phyloP scores from a whole-genome alignment of 2,329 filamentous ascomycete species.

The Xylariaceae sp. region DNA sequence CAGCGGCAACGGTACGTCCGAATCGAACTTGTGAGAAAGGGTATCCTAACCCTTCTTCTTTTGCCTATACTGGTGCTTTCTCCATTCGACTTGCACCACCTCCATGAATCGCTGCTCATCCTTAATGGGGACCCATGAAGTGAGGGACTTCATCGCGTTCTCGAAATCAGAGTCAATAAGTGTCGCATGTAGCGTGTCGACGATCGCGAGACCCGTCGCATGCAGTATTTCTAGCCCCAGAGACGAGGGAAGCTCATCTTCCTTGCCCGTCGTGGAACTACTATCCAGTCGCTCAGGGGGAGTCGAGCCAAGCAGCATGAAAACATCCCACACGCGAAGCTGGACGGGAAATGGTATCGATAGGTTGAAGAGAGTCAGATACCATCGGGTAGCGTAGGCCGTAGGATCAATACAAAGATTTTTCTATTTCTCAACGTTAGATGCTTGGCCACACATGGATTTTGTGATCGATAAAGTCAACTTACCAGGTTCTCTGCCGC shows the following conservation, averaged over 20 bases:
- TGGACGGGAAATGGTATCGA: conserved; percentile 92
- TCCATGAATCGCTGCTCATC: conserved; percentile 93
- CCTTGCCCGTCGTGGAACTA: conserved; percentile 18
- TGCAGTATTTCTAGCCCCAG: conserved; percentile 81
- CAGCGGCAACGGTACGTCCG: neutral
- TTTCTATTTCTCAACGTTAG: conserved; percentile 50
- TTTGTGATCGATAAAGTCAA: conserved; percentile 19
- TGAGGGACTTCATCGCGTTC: conserved; percentile 94
- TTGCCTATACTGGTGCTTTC: conserved; percentile 48
- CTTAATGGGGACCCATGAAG: conserved; percentile 87
- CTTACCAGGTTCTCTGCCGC: conserved; percentile 76
- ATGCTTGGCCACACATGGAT: neutral
- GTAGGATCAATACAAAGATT: conserved; percentile 72
- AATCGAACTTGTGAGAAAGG: conserved; percentile 2
- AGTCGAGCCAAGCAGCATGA: conserved; percentile 83
- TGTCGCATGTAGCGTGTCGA: conserved; percentile 84
- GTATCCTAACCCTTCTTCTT: conserved; percentile 36
- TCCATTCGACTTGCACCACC: conserved; percentile 84
- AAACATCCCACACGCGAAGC: conserved; percentile 94
- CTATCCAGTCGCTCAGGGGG: conserved; percentile 37
- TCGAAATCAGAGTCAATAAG: conserved; percentile 93
- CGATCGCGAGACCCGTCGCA: conserved; percentile 81
- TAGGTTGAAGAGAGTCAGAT: conserved; percentile 94
- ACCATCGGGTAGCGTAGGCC: conserved; percentile 96
- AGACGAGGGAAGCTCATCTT: conserved; percentile 36